phyloP scores from a whole-genome alignment of 176 grass and related monocot species.

The Phoenix roebelenii region DNA sequence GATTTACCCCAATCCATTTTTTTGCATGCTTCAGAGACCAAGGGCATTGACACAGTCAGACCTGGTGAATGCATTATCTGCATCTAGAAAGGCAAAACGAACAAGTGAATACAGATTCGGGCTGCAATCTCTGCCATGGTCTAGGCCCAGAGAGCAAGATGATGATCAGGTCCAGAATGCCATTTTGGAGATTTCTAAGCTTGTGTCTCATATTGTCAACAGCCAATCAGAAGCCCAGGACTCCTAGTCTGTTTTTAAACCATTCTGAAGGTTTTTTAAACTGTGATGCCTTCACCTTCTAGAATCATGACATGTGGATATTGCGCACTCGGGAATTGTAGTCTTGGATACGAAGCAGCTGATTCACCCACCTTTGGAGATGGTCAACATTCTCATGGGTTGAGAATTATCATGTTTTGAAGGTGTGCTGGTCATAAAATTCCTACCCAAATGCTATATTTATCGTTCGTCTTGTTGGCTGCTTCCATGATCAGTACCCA shows the following conservation, averaged over 20 bases:
- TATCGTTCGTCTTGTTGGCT: too few relatives aligned
- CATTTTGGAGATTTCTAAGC: conserved; percentile 91
- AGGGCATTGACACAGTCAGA: conserved; percentile 65
- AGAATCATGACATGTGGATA: too few relatives aligned
- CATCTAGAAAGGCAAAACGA: conserved; percentile 65
- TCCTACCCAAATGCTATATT: too few relatives aligned
- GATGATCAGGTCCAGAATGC: conserved; percentile 79
- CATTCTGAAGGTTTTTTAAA: too few relatives aligned
- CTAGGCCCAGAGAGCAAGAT: conserved; percentile 48
- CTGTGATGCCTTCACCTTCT: too few relatives aligned
- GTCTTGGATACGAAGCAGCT: too few relatives aligned
- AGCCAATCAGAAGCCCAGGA: conserved; percentile 69
- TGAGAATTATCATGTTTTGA: too few relatives aligned
- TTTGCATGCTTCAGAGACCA: conserved; percentile 47
- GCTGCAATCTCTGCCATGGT: conserved; percentile 43
- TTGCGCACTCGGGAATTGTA: too few relatives aligned
- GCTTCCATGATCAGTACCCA: too few relatives aligned
- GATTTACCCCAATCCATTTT: background rate
- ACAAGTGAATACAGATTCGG: conserved; percentile 18
- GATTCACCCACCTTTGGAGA: too few relatives aligned
- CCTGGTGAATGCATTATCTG: conserved; percentile 57
- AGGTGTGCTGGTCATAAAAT: too few relatives aligned
- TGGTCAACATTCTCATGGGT: too few relatives aligned
- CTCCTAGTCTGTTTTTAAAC: conserved; percentile 5
- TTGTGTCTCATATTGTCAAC: conserved; percentile 85